Evolutionary conservation across 2,329 filamentous ascomycete genomes (phyloP), one percentile per base, ranked within the genome.

Genomic region (Aspergillus sp.): DNA sequence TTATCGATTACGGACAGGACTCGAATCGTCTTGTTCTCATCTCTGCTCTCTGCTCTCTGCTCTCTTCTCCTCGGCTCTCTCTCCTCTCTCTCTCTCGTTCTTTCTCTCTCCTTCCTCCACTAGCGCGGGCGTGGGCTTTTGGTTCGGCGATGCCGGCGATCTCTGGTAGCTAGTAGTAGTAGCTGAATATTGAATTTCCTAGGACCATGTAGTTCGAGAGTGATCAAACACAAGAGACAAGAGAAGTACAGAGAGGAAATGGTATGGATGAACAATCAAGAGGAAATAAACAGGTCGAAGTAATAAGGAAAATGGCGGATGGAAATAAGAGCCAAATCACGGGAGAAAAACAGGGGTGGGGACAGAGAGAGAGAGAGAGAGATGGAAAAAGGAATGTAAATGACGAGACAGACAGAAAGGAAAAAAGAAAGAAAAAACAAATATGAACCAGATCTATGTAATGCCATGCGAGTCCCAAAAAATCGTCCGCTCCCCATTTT

Each of bases 391-490:
- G 49, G 41, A 54, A 50, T 36, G 53, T 46, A 41, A 51, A 41
- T 42, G 44, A 47, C 39, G 48, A 10, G 27, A 34, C 9, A 48
- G 43, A 49, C 32, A 48, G 46, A 34, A 43, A 45, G 38, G 48
- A 52, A 44, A 49, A 48, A 44, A 49, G 49, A 48, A 51, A 50
- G 50, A 51, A 51, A 57, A 51, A 48, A 63, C 61, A 63, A 52
- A 62, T 57, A 59, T 62, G 57, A 64, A 59, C 57, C 60, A 60
- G 56, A 59, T 65, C 60, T 64, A 64, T 65, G 60, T 63, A 62
- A 64, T 66, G 61, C 63, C 63, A 63, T 65, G 63, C 58, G 57
- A 64, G 56, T 62, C 59, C 59, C 59, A 65, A 59, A 19, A 64
- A 61, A 59, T 60, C 58, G 58, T 59, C 60, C 55, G 60, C 59